Conservation (phyloP, 495 filamentous ascomycete species). For the Penicillium bovifimosum region DNA sequence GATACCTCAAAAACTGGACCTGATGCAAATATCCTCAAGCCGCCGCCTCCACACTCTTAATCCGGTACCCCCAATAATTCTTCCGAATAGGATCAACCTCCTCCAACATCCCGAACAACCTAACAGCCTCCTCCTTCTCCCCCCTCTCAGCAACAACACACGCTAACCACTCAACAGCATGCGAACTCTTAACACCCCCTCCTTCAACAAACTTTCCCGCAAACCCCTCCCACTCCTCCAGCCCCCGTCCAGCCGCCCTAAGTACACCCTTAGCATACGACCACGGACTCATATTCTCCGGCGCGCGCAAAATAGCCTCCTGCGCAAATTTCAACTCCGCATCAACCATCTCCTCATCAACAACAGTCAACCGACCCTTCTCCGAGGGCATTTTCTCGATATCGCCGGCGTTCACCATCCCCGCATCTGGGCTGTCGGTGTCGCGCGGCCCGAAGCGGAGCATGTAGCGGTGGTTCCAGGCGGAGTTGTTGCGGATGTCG, state of each 20-base stretch:
- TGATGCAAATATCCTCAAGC: not conserved
- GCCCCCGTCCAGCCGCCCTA: slow-evolving; percentile 52
- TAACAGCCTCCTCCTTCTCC: slow-evolving; percentile 39
- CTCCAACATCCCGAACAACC: slow-evolving; percentile 66
- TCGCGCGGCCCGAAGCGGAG: slow-evolving; percentile 65
- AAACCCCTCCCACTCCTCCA: slow-evolving; percentile 59
- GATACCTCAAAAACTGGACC: not conserved
- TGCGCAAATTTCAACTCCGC: slow-evolving; percentile 69
- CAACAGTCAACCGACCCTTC: slow-evolving; percentile 36
- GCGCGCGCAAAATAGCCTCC: slow-evolving; percentile 65
- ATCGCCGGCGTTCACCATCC: slow-evolving; percentile 40
- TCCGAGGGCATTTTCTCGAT: slow-evolving; percentile 35
- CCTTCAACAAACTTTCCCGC: slow-evolving; percentile 56
- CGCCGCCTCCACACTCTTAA: slow-evolving; percentile 33
- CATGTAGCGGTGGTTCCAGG: slow-evolving; percentile 96
- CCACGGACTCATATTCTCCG: slow-evolving; percentile 93
- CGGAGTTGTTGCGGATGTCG: slow-evolving; percentile 92
- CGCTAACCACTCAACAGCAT: slow-evolving; percentile 87
- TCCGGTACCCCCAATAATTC: slow-evolving; percentile 88
- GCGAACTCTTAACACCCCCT: slow-evolving; percentile 58
- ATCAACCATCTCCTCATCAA: slow-evolving; percentile 60
- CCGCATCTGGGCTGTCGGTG: slow-evolving; percentile 28
- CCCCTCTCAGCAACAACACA: slow-evolving; percentile 67
- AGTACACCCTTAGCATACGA: slow-evolving; percentile 79
- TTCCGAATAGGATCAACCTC: slow-evolving; percentile 83